Evolutionary conservation across 306 rosid genomes (phyloP).

Genomic region (Malus sieversii): DNA sequence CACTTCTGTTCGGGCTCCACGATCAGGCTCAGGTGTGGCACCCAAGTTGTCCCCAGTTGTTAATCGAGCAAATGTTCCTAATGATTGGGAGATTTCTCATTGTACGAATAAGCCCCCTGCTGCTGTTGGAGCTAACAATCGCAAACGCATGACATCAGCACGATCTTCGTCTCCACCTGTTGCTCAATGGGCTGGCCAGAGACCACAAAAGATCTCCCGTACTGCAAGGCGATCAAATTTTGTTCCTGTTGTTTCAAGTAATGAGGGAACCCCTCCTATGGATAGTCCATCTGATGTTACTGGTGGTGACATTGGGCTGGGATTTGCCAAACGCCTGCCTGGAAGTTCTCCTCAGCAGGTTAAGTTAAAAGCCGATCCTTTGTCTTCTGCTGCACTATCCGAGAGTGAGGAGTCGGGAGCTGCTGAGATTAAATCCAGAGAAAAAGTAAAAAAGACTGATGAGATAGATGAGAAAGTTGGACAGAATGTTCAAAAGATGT

Average conservation of each 20-base stretch:
- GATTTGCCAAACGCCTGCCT: constrained; percentile 59
- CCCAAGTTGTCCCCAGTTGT: constrained; percentile 87
- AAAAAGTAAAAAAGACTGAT: constrained; percentile 61
- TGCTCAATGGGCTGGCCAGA: constrained; percentile 73
- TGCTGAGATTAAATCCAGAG: constrained; percentile 70
- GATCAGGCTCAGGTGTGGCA: constrained; percentile 69
- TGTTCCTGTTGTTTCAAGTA: constrained; percentile 62
- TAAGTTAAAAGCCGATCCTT: constrained; percentile 67
- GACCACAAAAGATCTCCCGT: constrained; percentile 96
- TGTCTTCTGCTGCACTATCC: constrained; percentile 69
- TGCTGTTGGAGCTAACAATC: constrained; percentile 64
- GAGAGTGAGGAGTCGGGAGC: constrained; percentile 97
- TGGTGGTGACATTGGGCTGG: constrained; percentile 66
- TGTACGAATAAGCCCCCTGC: constrained; percentile 79
- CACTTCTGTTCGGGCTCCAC: constrained; percentile 81
- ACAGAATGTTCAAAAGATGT: constrained; percentile 61
- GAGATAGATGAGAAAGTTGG: constrained; percentile 72
- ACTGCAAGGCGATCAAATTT: constrained; percentile 85
- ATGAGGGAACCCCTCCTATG: constrained; percentile 62
- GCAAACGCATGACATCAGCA: constrained; percentile 71
- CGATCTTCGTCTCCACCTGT: constrained; percentile 89
- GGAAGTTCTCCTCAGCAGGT: constrained; percentile 84
- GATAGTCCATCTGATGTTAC: constrained; percentile 61
- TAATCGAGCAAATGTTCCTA: constrained; percentile 61
- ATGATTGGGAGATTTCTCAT: constrained; percentile 82